These are phyloP conservation scores for Zygosaccharomyces pseudobailii DNA, from an alignment of 1,139 yeast species.

Conservation along the genomic window DNA sequence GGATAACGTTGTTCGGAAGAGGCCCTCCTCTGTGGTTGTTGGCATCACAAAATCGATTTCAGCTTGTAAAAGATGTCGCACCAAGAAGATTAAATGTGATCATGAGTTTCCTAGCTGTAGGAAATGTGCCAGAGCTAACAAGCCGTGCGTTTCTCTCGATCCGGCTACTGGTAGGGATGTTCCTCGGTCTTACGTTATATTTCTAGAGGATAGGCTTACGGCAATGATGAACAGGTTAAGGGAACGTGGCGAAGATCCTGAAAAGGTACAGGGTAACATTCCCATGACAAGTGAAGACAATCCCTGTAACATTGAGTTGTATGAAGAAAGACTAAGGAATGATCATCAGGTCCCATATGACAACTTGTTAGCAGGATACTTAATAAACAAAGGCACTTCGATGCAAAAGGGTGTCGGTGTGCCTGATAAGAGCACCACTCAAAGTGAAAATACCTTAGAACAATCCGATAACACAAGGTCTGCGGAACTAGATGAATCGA, in stretches of 20 bases:
- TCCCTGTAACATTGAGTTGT: slow-evolving; percentile 21
- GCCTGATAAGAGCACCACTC: neutral
- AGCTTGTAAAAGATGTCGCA: slow-evolving; percentile 80
- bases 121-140: slow-evolving; percentile 62
- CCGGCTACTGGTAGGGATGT: slow-evolving; percentile 85
- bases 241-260: slow-evolving; percentile 40
- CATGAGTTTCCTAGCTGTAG: slow-evolving; percentile 76
- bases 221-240: slow-evolving; percentile 49
- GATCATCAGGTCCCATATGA: slow-evolving; percentile 20
- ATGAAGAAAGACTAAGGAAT: slow-evolving; percentile 17
- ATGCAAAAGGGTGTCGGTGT: slow-evolving; percentile 18
- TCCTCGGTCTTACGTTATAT: slow-evolving; percentile 74
- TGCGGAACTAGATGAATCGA: slow-evolving; percentile 23
- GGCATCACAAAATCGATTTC: slow-evolving; percentile 55
- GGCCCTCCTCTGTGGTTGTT: slow-evolving; percentile 27
- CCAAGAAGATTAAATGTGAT: slow-evolving; percentile 78
- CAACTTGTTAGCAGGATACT: slow-evolving; percentile 20
- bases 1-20: slow-evolving; percentile 8
- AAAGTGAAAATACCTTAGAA: neutral
- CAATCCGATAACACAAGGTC: slow-evolving; percentile 3
- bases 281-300: slow-evolving; percentile 26
- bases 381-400: slow-evolving; percentile 24
- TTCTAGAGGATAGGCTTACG: slow-evolving; percentile 61
- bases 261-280: slow-evolving; percentile 20
- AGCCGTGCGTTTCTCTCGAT: slow-evolving; percentile 76